Evolutionary conservation across 1,139 yeast genomes (phyloP), one percentile per base, ranked within the genome.

Genomic region (Citeromyces hawaiiensis): DNA sequence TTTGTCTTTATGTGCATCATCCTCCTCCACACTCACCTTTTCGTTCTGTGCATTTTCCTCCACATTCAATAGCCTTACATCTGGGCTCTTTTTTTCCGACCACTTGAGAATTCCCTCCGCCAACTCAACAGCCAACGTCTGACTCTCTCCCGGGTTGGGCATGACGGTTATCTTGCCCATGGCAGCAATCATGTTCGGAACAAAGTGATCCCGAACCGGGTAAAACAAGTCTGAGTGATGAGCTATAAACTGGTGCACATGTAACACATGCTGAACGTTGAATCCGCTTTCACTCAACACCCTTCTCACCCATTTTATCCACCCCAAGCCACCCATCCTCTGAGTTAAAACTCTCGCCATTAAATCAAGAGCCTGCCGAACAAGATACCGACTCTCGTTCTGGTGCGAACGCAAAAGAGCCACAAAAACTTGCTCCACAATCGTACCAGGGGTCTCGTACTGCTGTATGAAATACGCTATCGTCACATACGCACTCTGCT

Each of bases 221-320:
- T 73, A 91, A 57, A 93, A 91, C 40, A 86, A 61, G 43, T 81
- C 91, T 0, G 94, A 76, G 49, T 91, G 95, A 40, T 81, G 82
- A 30, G 85, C 86, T 58, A 93, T 76, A 52, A 88, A 87, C 51
- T 87, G 95, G 50, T 86, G 91, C 17, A 93, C 85, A 51, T 85
- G 88, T 47, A 86, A 72, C 8, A 83, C 94, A 44, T 88, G 94
- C 10, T 82, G 78, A 6, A 81, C 81, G 51, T 77, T 78, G 53
- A 79, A 81, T 0, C 93, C 91, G 54, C 88, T 95, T 53, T 93
- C 98, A 2, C 93, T 79, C 21, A 93, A 66, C 2, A 88, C 94
- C 42, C 96, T 70, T 47, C 96, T 76, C 1, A 96, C 95, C 93
- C 96, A 87, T 50, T 85, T 88, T 42, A 93, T 74, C 98, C 98